A percentile compares a stretch with the other conserved stretches of the same genome.
phyloP scores from a whole-genome alignment of 2,329 filamentous ascomycete species.

The Claviceps sp. region DNA sequence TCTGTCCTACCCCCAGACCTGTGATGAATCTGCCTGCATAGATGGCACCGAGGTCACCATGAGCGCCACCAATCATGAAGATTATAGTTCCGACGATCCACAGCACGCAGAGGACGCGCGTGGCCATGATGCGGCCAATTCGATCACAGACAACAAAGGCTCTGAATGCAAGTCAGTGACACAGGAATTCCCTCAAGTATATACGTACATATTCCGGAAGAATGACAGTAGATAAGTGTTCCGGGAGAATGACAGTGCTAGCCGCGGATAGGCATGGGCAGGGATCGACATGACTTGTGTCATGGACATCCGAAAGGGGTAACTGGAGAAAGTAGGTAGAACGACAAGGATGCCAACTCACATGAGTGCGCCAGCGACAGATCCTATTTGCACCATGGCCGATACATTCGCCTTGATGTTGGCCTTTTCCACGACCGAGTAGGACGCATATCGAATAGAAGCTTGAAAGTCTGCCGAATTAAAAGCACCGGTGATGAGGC shows the following conservation, averaged over 20 bases:
- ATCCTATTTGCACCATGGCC: slow-evolving; percentile 71
- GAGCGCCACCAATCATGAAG: slow-evolving; percentile 38
- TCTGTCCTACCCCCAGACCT: slow-evolving; percentile 53
- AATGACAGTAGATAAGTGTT: too few species aligned
- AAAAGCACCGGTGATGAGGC: slow-evolving; percentile 61
- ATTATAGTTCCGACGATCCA: slow-evolving; percentile 47
- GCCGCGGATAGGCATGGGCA: too few species aligned
- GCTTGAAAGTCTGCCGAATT: slow-evolving; percentile 50
- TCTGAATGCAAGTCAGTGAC: slow-evolving; percentile 19
- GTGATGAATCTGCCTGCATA: slow-evolving; percentile 56
- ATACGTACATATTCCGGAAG: too few species aligned
- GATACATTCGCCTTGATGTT: slow-evolving; percentile 66
- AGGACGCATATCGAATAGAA: slow-evolving; percentile 42
- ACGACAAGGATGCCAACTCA: slow-evolving; percentile 12
- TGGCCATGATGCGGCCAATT: slow-evolving; percentile 50
- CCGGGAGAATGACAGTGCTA: too few species aligned
- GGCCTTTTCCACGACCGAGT: slow-evolving; percentile 39
- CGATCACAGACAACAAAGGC: slow-evolving; percentile 46
- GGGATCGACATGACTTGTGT: not conserved
- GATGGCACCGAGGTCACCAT: slow-evolving; percentile 41
- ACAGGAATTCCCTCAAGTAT: not conserved
- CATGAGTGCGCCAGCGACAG: slow-evolving; percentile 55
- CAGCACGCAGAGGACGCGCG: slow-evolving; percentile 39
- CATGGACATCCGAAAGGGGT: not conserved
- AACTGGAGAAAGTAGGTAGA: not conserved